These are phyloP conservation scores for Metschnikowia dekortorum DNA, from an alignment of 805 yeast genomes.

Conservation along the genomic window DNA sequence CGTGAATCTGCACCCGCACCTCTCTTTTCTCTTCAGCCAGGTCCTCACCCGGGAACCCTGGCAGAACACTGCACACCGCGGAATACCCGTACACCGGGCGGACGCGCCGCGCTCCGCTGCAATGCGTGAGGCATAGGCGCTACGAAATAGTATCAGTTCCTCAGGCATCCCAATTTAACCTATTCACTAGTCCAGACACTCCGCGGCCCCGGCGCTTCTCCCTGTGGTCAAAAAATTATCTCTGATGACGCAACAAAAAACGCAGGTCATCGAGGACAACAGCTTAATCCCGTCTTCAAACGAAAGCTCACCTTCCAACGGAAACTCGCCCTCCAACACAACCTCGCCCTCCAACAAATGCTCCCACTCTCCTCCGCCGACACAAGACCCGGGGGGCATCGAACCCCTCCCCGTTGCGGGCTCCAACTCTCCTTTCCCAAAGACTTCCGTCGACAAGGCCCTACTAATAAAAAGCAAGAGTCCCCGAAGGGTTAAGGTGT, in stretches of 20 bases:
- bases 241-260: neutral
- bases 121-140: conserved; percentile 1
- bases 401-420: neutral
- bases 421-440: neutral
- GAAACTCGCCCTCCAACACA: neutral
- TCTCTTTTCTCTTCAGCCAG: neutral
- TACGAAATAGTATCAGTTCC: neutral
- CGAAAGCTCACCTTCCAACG: neutral
- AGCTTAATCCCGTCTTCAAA: neutral
- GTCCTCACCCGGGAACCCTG: neutral
- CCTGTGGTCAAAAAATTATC: neutral
- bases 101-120: conserved; percentile 4
- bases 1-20: too few relatives aligned
- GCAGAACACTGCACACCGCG: neutral
- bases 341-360: neutral
- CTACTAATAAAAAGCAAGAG: conserved; percentile 14
- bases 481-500: conserved; percentile 88
- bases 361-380: neutral
- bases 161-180: neutral
- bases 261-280: neutral
- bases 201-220: neutral
- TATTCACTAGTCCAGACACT: neutral
- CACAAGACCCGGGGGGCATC: neutral
- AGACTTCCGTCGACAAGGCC: neutral
- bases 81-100: neutral